A percentile compares a stretch with the other conserved stretches of the same genome.
Conservation (phyloP, 2,329 filamentous ascomycete species). For the Trichothecium roseum region DNA sequence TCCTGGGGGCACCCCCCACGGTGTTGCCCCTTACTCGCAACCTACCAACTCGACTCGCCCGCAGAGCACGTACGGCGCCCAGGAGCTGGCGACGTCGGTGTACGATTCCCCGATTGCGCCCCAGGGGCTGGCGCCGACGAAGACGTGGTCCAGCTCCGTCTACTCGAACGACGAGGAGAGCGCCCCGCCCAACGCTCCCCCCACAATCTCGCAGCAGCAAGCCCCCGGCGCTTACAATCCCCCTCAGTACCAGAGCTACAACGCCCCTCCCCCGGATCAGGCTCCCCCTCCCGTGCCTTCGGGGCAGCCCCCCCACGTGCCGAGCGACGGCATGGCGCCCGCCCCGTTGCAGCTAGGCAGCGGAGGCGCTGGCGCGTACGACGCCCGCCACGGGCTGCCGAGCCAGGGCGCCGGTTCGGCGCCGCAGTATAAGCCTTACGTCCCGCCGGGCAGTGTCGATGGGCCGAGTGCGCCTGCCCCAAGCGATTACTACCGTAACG, state of each 20-base stretch:
- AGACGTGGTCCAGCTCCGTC: slow-evolving; percentile 34
- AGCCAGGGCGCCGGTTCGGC: slow-evolving; percentile 23
- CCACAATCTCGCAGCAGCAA: slow-evolving; percentile 15
- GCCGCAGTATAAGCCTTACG: slow-evolving; percentile 50
- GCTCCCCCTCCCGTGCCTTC: slow-evolving; percentile 31
- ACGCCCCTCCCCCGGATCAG: slow-evolving; percentile 16
- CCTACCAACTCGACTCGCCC: slow-evolving; percentile 37
- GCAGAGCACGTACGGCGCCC: slow-evolving; percentile 60
- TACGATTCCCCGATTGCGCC: slow-evolving; percentile 63
- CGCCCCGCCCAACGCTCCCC: slow-evolving; percentile 17
- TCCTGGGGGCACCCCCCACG: slow-evolving; percentile 8
- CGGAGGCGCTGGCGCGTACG: slow-evolving; percentile 22
- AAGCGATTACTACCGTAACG: slow-evolving; percentile 43
- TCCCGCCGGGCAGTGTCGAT: slow-evolving; percentile 29
- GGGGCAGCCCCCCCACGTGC: slow-evolving; percentile 18
- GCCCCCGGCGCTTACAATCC: slow-evolving; percentile 10
- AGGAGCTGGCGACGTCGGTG: slow-evolving; percentile 67
- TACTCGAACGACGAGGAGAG: slow-evolving; percentile 37
- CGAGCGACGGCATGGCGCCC: slow-evolving; percentile 23
- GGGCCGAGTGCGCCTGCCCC: slow-evolving; percentile 40
- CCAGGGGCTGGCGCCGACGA: slow-evolving; percentile 33
- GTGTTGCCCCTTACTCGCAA: slow-evolving; percentile 28
- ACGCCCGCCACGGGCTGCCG: slow-evolving; percentile 39
- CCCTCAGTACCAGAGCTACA: slow-evolving; percentile 32
- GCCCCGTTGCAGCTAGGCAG: slow-evolving; percentile 35